phyloP scores from a whole-genome alignment of 129 eudicot species.

The Smallanthus sonchifolius region DNA sequence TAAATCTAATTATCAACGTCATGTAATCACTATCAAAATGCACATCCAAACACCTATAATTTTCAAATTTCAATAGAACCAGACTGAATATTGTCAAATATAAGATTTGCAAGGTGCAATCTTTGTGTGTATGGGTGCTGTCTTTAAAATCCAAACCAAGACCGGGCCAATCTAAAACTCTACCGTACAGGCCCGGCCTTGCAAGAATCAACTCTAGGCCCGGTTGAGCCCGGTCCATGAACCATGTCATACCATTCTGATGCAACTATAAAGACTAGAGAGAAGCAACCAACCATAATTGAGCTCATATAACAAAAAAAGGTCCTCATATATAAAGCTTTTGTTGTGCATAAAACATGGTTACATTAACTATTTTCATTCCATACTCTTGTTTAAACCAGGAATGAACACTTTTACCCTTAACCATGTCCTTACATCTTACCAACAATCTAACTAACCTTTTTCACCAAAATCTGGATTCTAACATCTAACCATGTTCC shows the following conservation, averaged over 20 bases:
- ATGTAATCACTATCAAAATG: too few relatives aligned
- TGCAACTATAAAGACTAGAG: not conserved
- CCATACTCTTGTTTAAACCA: constrained; percentile 1
- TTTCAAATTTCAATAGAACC: too few relatives aligned
- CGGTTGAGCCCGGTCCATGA: not conserved
- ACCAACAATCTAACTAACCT: constrained; percentile 10
- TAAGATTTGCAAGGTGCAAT: too few relatives aligned
- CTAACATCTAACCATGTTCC: constrained; percentile 25
- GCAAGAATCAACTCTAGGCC: not conserved
- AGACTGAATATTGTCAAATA: too few relatives aligned
- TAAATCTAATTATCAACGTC: too few relatives aligned
- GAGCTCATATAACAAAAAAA: constrained; percentile 5
- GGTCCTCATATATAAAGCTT: constrained; percentile 19
- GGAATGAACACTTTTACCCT: not conserved
- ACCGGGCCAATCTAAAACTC: too few relatives aligned
- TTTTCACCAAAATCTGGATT: constrained; percentile 26
- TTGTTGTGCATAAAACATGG: constrained; percentile 28
- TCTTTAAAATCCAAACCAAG: too few relatives aligned
- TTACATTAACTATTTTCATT: constrained; percentile 11
- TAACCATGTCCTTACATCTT: constrained; percentile 10
- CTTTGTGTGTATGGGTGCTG: too few relatives aligned
- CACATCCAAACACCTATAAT: too few relatives aligned
- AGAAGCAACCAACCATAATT: not conserved
- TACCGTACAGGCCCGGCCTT: not conserved
- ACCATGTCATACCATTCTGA: not conserved